Evolutionary conservation across 202 grass and related monocot species (phyloP).

Genomic region (Schoenoplectus triqueter): DNA sequence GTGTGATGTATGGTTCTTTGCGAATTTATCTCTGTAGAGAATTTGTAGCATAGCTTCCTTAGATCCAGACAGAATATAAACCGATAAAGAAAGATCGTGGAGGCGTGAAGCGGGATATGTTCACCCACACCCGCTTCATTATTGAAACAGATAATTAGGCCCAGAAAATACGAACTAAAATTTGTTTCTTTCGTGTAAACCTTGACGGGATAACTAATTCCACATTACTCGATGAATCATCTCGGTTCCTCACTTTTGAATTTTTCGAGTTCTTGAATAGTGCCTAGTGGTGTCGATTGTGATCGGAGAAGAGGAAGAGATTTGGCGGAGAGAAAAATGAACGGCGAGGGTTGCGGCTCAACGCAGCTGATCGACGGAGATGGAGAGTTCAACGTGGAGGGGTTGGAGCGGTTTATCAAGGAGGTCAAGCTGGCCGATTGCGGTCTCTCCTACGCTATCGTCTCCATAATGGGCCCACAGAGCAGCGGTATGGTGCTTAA

Average conservation of each 20-base stretch:
- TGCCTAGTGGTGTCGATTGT: not conserved
- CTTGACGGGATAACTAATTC: conserved; percentile 28
- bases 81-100: no score
- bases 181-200: conserved; percentile 26
- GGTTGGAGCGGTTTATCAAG: conserved; percentile 53
- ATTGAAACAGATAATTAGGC: not conserved
- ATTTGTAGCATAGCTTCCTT: not conserved
- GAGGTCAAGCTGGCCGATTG: conserved; percentile 39
- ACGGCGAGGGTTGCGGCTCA: conserved; percentile 44
- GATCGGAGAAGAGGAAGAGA: conserved; percentile 34
- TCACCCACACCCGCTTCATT: not conserved
- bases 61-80: not conserved
- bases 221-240: not conserved
- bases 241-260: not conserved
- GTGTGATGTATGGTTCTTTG: not conserved
- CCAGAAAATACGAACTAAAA: not conserved
- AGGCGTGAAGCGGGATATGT: no score
- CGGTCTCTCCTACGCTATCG: conserved; percentile 76
- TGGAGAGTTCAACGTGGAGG: conserved; percentile 60
- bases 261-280: not conserved
- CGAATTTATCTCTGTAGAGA: not conserved
- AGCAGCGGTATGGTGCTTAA: conserved; percentile 61
- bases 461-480: conserved; percentile 79
- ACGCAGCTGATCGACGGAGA: conserved; percentile 60
- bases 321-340: not conserved